phyloP scores from a whole-genome alignment of 345 rosid genomes.

The Bretschneidera sinensis region DNA sequence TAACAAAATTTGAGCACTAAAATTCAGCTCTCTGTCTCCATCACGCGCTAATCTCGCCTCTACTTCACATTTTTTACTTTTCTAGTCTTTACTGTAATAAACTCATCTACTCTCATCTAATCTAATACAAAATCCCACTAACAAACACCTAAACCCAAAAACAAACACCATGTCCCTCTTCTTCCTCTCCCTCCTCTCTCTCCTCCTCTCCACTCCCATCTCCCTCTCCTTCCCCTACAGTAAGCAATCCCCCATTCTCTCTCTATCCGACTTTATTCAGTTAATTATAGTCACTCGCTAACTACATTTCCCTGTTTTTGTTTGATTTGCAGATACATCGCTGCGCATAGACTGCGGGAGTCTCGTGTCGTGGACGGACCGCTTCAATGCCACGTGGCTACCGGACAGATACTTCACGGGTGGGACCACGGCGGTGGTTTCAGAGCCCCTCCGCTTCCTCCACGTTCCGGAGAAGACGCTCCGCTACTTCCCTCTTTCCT shows the following conservation, averaged over 20 bases:
- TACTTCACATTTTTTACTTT: not conserved
- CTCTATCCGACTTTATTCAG: not conserved
- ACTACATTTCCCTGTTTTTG: not conserved
- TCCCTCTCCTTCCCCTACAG: conserved; percentile 30
- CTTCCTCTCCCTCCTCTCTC: conserved; percentile 18
- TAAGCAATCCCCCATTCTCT: conserved; percentile 5
- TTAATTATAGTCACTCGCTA: not conserved
- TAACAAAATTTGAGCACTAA: no score
- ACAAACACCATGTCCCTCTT: conserved; percentile 29
- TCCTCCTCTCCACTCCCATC: conserved; percentile 12
- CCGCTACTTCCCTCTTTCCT: conserved; percentile 86
- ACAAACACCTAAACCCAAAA: not conserved
- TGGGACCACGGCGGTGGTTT: conserved; percentile 60
- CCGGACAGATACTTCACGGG: conserved; percentile 82
- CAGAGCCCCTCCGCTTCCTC: conserved; percentile 82
- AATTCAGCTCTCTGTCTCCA: no score
- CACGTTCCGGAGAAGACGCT: conserved; percentile 63
- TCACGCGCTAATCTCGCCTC: conserved; percentile 34
- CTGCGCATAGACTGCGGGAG: conserved; percentile 88
- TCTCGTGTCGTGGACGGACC: conserved; percentile 44
- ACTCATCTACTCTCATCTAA: not conserved
- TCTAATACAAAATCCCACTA: conserved; percentile 4
- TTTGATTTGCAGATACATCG: conserved; percentile 42
- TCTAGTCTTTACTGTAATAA: not conserved
- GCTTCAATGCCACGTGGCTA: conserved; percentile 71